phyloP scores from a whole-genome alignment of 768 basidiomycete genomes.

The Stropharia rugosoannulata region DNA sequence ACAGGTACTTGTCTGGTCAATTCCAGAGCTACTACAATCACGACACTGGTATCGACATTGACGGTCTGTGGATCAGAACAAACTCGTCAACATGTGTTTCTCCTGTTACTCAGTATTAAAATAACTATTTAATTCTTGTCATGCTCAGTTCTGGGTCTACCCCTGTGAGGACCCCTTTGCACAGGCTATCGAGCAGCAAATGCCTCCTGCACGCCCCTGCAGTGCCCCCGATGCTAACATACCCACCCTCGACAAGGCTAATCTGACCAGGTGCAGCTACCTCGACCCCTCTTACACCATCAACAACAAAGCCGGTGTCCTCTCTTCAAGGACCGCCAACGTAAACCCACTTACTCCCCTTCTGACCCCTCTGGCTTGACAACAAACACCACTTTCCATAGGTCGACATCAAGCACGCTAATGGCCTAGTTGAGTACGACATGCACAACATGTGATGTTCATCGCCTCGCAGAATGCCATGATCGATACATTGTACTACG shows the following conservation, averaged over 20 bases:
- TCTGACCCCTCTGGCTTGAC: not conserved
- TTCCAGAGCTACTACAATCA: constrained; percentile 56
- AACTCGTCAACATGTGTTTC: constrained; percentile 56
- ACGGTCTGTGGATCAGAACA: constrained; percentile 79
- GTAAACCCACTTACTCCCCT: constrained; percentile 29
- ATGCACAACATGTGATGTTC: constrained; percentile 74
- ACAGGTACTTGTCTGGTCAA: constrained; percentile 63
- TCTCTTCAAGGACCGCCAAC: constrained; percentile 55
- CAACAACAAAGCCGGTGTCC: constrained; percentile 51
- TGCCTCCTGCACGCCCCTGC: constrained; percentile 54
- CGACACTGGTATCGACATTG: constrained; percentile 57
- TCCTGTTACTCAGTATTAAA: not conserved
- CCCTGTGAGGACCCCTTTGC: constrained; percentile 62
- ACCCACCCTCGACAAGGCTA: constrained; percentile 42
- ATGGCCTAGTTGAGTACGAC: constrained; percentile 60
- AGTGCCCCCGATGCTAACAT: constrained; percentile 51
- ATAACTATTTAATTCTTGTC: not conserved
- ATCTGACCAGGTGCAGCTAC: constrained; percentile 28
- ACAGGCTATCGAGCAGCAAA: constrained; percentile 48
- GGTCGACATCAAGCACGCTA: constrained; percentile 50
- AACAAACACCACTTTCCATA: constrained; percentile 12
- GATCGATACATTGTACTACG: too few species aligned
- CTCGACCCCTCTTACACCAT: constrained; percentile 59
- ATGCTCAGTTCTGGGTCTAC: constrained; percentile 54
- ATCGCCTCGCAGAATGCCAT: constrained; percentile 58